Evolutionary conservation across 2,329 filamentous ascomycete genomes (phyloP).

Genomic region (Hirsutella rhossiliensis): DNA sequence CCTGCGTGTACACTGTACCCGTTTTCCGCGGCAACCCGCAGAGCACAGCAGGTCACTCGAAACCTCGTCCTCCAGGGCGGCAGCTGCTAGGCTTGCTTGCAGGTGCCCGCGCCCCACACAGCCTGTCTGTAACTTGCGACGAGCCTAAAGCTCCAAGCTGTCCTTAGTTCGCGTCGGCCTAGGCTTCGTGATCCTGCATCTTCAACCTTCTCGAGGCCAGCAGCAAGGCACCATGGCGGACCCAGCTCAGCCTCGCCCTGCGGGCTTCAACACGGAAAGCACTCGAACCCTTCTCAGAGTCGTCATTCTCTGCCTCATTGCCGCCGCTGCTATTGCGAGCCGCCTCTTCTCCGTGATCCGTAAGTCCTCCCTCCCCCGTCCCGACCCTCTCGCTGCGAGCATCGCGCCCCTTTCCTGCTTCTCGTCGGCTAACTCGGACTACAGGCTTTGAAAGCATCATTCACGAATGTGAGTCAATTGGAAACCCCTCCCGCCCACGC

Average conservation of each 20-base stretch:
- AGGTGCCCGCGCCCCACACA: conserved; percentile 5
- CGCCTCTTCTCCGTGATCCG: conserved; percentile 97
- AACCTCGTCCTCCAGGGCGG: background rate
- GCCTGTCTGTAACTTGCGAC: background rate
- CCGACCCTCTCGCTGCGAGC: too few relatives aligned
- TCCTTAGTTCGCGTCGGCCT: conserved; percentile 18
- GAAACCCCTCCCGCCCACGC: background rate
- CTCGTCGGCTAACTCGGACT: conserved; percentile 18
- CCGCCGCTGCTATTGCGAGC: conserved; percentile 80
- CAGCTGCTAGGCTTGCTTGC: background rate
- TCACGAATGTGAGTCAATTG: conserved; percentile 75
- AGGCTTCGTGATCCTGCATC: conserved; percentile 19
- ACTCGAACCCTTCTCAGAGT: conserved; percentile 77
- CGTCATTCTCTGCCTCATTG: conserved; percentile 83
- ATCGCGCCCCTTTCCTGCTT: background rate
- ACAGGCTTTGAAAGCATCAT: conserved; percentile 96
- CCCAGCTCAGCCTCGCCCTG: conserved; percentile 41
- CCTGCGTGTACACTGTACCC: too few relatives aligned
- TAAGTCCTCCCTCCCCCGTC: conserved; percentile 33
- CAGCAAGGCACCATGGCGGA: conserved; percentile 31
- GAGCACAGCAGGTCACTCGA: too few relatives aligned
- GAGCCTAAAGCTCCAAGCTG: conserved; percentile 32
- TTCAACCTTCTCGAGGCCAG: conserved; percentile 15
- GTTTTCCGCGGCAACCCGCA: too few relatives aligned
- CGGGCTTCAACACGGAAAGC: conserved; percentile 70